Evolutionary conservation across 345 rosid species (phyloP).

Genomic region (Balakata baccata): DNA sequence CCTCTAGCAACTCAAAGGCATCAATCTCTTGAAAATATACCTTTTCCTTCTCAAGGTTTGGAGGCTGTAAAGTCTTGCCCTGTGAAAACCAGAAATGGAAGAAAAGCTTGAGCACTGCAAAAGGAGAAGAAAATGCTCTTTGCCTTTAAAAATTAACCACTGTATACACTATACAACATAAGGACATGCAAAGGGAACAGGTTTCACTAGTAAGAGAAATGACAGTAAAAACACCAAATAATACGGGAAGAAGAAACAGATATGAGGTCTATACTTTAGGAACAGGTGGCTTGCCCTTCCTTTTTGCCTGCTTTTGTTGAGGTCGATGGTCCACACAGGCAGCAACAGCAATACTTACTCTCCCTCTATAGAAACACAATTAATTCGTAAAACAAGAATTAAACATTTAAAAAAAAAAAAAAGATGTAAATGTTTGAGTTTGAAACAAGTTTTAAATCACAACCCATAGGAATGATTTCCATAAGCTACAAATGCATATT

Average conservation of each 20-base stretch:
- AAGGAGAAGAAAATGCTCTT: not conserved
- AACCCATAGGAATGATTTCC: not conserved
- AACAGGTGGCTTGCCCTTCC: conserved; percentile 64
- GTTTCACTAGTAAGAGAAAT: not conserved
- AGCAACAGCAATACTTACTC: conserved; percentile 74
- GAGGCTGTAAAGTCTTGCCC: conserved; percentile 53
- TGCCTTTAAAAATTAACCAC: not conserved
- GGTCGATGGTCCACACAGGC: conserved; percentile 49
- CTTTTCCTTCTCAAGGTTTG: conserved; percentile 62
- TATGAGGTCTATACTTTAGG: conserved; percentile 45
- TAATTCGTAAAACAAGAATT: conserved; percentile 1
- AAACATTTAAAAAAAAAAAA: not conserved
- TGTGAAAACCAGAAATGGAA: conserved; percentile 24
- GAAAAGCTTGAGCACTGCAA: not conserved
- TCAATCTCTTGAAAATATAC: conserved; percentile 82
- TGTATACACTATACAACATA: not conserved
- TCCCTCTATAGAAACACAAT: conserved; percentile 53
- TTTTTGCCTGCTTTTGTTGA: conserved; percentile 47
- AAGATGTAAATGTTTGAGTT: too few species aligned
- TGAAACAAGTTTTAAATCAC: not conserved
- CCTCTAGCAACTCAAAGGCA: conserved; percentile 87
- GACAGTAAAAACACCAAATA: not conserved
- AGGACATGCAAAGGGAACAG: not conserved
- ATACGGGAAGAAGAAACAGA: not conserved
- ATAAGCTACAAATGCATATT: not conserved